These are phyloP conservation scores for Anthracocystis setariae DNA, from an alignment of 1,284 basidiomycete species.

Conservation along the genomic window DNA sequence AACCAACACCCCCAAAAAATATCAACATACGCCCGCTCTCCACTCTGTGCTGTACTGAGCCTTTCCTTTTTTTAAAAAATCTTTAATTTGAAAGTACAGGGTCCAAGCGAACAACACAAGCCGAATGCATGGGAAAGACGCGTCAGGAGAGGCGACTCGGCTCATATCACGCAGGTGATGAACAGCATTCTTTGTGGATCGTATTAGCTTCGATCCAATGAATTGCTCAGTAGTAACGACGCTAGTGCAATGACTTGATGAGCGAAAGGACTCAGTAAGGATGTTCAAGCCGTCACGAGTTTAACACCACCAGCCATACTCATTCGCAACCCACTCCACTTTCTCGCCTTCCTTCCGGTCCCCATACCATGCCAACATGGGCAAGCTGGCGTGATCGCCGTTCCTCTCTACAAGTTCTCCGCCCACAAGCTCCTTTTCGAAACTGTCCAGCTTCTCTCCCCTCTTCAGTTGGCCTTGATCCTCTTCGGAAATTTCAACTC, in stretches of 20 bases:
- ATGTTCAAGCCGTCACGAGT: not conserved
- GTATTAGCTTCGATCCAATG: no score
- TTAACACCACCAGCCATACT: constrained; percentile 48
- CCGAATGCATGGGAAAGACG: not conserved
- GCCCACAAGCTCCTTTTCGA: constrained; percentile 7
- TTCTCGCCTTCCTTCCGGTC: constrained; percentile 15
- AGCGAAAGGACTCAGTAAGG: no score
- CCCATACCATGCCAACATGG: constrained; percentile 39
- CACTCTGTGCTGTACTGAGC: not conserved
- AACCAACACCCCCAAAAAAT: constrained; percentile 32
- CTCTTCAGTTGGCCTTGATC: constrained; percentile 11
- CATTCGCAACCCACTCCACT: constrained; percentile 41
- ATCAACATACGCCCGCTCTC: constrained; percentile 12
- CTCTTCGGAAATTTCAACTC: constrained; percentile 13
- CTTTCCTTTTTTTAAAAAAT: not conserved
- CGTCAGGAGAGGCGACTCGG: constrained; percentile 1
- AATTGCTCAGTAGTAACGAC: not conserved
- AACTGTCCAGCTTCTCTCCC: constrained; percentile 11
- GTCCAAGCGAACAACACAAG: not conserved
- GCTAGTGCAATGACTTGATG: not conserved
- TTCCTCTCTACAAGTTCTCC: constrained; percentile 30
- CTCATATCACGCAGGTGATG: not conserved
- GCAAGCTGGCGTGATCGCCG: constrained; percentile 23
- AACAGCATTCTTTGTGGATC: no score
- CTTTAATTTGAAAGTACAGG: not conserved